Percentiles rank a stretch among this genome's conserved stretches.
phyloP scores from a whole-genome alignment of 305 asterid species.

The Solanum hybrid region DNA sequence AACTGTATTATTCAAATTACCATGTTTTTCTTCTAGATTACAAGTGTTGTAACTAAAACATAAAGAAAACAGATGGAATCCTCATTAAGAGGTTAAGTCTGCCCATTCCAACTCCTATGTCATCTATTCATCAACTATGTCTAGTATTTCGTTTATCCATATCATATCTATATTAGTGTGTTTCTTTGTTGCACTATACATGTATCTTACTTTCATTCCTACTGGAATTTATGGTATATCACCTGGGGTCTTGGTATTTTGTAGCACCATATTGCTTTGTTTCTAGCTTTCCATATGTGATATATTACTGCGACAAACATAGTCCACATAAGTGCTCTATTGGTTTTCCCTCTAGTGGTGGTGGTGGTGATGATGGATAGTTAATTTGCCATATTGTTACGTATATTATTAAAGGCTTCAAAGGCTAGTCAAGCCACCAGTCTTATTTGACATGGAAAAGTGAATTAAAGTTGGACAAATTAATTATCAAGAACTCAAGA shows the following conservation, averaged over 20 bases:
- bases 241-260: neutral
- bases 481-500: neutral
- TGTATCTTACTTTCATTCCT: neutral
- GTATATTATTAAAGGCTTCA: neutral
- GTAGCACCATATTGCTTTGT: neutral
- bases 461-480: neutral
- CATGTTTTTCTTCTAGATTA: too few relatives aligned
- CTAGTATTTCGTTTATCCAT: neutral
- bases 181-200: neutral
- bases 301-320: neutral
- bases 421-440: neutral
- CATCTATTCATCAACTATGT: too few relatives aligned
- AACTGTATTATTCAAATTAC: too few relatives aligned
- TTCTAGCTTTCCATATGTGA: neutral
- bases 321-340: neutral
- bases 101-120: too few relatives aligned
- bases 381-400: too few relatives aligned
- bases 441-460: neutral
- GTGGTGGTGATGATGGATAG: neutral
- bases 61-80: too few relatives aligned
- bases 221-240: neutral
- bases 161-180: neutral
- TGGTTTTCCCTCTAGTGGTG: neutral
- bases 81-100: too few relatives aligned
- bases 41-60: too few relatives aligned